Evolutionary conservation across 345 rosid species (phyloP), one percentile per base, ranked within the genome.

Genomic region (Dovyalis caffra): DNA sequence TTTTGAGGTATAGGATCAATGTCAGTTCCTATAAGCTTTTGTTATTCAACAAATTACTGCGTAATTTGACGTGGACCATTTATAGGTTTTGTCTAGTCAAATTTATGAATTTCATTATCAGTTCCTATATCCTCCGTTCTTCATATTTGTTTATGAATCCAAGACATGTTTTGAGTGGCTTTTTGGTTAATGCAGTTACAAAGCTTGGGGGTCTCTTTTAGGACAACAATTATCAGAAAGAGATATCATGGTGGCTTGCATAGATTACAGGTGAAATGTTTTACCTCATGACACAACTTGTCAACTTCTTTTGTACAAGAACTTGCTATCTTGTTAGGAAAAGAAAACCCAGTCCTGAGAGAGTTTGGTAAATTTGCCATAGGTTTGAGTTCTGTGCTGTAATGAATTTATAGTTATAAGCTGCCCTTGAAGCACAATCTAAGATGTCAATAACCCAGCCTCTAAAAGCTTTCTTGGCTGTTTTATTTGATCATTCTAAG

Each of bases 181-280:
- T 58, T 82, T 43, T 51, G 73, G 70, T 79, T 86, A 69, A 77
- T 88, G 83, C 91, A 95, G 99, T 72, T 91, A 95, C 68, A 95
- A 91, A 83, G 98, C 97, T 45, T 93, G 99, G 99, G 98, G 99
- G 69, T 91, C 96, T 74, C 99, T 95, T 68, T 86, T 95, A 73
- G 99, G 99, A 72, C 92, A 88, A 72, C 98, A 95, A 64, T 84
- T 95, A 77, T 86, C 97, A 69, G 99, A 95, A 64, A 89, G 97
- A 83, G 98, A 84, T 80, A 88, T 91, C 64, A 89, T 93, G 38
- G 99, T 95, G 28, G 99, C 99, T 43, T 95, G 99, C 84, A 91
- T 91, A 83, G 99, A 93, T 78, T 95, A 95, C 92, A 89, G 99
- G 99, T 93, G 77, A 73, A 2, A 51, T 37, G 15, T 64, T 68